These are phyloP conservation scores for Lithohypha guttulata DNA, from an alignment of 2,329 filamentous ascomycete species.

Conservation along the genomic window DNA sequence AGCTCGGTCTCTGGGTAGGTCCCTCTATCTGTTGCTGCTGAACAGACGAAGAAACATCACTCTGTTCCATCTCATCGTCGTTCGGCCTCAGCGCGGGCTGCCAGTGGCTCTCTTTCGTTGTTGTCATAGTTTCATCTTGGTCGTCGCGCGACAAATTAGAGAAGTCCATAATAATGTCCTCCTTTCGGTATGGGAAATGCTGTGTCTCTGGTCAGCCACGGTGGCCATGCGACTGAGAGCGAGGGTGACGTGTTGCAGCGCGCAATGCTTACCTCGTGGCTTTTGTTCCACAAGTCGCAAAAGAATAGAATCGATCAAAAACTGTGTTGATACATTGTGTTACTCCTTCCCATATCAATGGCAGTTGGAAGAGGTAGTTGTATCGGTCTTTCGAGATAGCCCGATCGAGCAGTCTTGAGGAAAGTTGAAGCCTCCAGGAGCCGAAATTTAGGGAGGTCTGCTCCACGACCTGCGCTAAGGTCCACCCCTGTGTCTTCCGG, in stretches of 20 bases:
- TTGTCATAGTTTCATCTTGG: background rate
- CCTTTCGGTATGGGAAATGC: slow-evolving; percentile 3
- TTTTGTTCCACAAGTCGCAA: slow-evolving; percentile 10
- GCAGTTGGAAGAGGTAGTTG: too few relatives aligned
- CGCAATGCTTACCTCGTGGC: slow-evolving; percentile 10
- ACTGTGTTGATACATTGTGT: slow-evolving; percentile 14
- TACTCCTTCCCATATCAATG: background rate
- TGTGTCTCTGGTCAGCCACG: slow-evolving; percentile 8
- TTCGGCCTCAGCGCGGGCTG: slow-evolving; percentile 46
- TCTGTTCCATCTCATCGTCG: slow-evolving; percentile 13
- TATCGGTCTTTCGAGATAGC: background rate
- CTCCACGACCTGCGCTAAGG: too few relatives aligned
- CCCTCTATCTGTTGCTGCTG: background rate
- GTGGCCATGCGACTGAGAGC: background rate
- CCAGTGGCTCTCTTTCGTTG: slow-evolving; percentile 33
- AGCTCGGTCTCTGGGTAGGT: background rate
- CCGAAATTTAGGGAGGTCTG: too few relatives aligned
- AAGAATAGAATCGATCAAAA: slow-evolving; percentile 8
- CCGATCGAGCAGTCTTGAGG: slow-evolving; percentile 1
- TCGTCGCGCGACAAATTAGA: slow-evolving; percentile 8
- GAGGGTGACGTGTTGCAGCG: background rate
- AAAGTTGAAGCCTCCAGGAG: too few relatives aligned
- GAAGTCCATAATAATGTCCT: slow-evolving; percentile 8
- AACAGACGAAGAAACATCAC: background rate
- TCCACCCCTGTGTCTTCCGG: too few relatives aligned